Percentiles rank a stretch among this genome's conserved stretches.
phyloP scores from a whole-genome alignment of 164 flowering plant species.

The Vitis rupestris region DNA sequence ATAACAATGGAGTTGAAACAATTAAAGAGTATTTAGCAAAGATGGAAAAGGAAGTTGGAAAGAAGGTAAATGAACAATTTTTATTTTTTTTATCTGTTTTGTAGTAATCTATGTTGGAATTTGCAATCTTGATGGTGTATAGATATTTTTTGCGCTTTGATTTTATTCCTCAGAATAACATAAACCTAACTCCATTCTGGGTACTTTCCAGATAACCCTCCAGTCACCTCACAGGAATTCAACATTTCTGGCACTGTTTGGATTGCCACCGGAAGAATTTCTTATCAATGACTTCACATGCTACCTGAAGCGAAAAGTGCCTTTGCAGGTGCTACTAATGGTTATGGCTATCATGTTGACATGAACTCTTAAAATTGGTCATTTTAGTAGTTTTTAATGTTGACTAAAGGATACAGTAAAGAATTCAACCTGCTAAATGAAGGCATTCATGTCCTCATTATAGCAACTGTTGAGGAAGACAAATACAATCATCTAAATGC shows the following conservation, averaged over 20 bases:
- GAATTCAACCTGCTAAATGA: no score
- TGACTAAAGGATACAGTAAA: no score
- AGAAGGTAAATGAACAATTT: constrained; percentile 48
- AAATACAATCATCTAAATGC: no score
- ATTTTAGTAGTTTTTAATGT: no score
- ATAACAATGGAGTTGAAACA: constrained; percentile 65
- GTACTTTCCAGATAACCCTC: constrained; percentile 51
- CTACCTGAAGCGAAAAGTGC: constrained; percentile 70
- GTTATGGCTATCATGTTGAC: neutral
- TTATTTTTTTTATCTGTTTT: neutral
- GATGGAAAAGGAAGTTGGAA: constrained; percentile 87
- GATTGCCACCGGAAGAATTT: constrained; percentile 80
- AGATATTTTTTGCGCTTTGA: neutral
- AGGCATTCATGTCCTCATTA: no score
- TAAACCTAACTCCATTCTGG: neutral
- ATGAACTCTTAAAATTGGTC: no score
- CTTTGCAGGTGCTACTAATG: constrained; percentile 51
- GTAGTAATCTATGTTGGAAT: neutral
- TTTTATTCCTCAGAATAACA: neutral
- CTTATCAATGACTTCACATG: constrained; percentile 74
- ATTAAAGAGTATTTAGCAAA: constrained; percentile 66
- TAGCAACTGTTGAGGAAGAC: no score
- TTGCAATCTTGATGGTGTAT: neutral
- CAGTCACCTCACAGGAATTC: constrained; percentile 76
- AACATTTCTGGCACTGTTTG: constrained; percentile 69